Conservation (phyloP, 208 protist genomes). For the Vickermania spadyakhi region DNA sequence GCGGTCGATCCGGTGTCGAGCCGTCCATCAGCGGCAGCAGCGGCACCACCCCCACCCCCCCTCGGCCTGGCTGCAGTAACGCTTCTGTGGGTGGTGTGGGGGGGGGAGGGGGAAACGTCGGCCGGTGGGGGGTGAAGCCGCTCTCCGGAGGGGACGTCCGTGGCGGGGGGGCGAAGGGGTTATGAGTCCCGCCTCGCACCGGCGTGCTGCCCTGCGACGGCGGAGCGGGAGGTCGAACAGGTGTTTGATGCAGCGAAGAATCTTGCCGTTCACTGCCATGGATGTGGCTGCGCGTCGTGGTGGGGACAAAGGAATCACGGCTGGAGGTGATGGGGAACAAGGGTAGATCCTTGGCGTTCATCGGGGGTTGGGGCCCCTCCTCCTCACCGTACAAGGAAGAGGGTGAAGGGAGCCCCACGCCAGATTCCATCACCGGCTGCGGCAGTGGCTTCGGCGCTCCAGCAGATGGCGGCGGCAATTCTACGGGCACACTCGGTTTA, state of each 20-base stretch:
- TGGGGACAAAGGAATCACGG: background rate
- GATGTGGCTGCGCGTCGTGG: too few relatives aligned
- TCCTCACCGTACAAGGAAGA: background rate
- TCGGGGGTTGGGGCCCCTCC: background rate
- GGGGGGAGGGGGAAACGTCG: too few relatives aligned
- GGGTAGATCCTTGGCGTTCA: background rate
- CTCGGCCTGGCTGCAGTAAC: background rate
- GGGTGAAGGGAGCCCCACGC: background rate
- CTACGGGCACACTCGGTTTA: too few relatives aligned
- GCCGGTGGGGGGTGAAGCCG: too few relatives aligned
- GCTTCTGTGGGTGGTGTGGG: background rate
- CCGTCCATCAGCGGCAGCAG: background rate
- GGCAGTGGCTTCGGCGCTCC: background rate
- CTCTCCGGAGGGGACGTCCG: too few relatives aligned
- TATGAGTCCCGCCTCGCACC: too few relatives aligned
- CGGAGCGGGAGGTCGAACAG: too few relatives aligned
- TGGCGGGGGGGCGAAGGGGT: too few relatives aligned
- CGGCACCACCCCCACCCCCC: background rate
- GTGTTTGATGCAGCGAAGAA: too few relatives aligned
- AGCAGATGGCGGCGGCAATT: background rate
- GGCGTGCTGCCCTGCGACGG: background rate
- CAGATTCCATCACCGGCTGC: background rate
- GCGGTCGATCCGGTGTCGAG: background rate
- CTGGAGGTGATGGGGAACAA: background rate
- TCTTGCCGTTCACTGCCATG: too few relatives aligned